These are phyloP conservation scores for Fusarium agapanthi DNA, from an alignment of 2,329 filamentous ascomycete genomes.

Conservation along the genomic window DNA sequence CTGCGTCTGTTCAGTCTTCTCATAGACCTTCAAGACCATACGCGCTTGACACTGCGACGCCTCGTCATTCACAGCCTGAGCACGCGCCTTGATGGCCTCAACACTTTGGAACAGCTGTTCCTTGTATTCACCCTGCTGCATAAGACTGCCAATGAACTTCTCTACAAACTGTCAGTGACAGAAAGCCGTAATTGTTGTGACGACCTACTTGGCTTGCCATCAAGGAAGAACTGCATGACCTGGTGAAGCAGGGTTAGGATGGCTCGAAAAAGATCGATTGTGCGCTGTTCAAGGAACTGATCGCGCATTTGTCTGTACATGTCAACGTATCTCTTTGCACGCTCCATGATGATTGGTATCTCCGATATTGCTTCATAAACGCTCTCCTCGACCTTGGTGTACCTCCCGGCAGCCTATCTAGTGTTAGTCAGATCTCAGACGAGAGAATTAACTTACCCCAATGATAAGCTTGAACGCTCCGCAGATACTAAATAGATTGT, in stretches of 20 bases:
- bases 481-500: not conserved
- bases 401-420: not conserved
- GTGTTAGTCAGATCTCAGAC: rapidly evolving
- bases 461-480: not conserved
- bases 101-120: not conserved
- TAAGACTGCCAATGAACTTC: not conserved
- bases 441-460: not conserved
- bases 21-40: not conserved
- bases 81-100: not conserved
- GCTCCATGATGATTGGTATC: not conserved
- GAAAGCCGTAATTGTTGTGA: rapidly evolving
- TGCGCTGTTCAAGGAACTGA: not conserved
- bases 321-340: not conserved
- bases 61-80: not conserved
- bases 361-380: not conserved
- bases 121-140: not conserved
- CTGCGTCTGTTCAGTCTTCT: not conserved
- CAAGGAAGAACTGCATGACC: not conserved
- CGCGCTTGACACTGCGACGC: not conserved
- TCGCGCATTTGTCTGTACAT: not conserved
- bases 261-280: not conserved
- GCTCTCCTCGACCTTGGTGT: not conserved
- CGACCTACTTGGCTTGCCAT: not conserved
- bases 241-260: not conserved
- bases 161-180: not conserved